Percentiles rank a stretch among this genome's conserved stretches.
phyloP scores from a whole-genome alignment of 2,329 filamentous ascomycete genomes.

The Arthrobotrys sphaeroides region DNA sequence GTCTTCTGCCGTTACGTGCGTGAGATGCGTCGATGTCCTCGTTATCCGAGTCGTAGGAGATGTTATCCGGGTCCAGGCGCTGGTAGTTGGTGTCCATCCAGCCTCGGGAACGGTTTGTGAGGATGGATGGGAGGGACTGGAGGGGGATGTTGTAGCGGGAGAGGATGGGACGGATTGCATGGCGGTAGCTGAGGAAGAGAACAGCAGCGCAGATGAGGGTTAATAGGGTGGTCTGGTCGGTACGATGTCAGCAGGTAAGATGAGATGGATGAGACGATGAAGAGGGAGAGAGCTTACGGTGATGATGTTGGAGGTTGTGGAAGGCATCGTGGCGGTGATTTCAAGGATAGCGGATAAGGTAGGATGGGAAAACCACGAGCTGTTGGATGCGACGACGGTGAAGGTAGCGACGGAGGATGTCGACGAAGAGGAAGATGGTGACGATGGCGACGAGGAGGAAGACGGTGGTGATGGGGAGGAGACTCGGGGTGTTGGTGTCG shows the following conservation, averaged over 20 bases:
- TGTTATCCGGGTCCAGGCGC: slow-evolving; percentile 37
- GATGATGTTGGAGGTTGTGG: slow-evolving; percentile 52
- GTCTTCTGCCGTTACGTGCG: background rate
- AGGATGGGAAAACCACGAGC: background rate
- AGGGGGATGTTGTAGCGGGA: slow-evolving; percentile 52
- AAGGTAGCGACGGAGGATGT: background rate
- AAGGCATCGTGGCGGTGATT: slow-evolving; percentile 28
- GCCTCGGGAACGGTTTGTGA: slow-evolving; percentile 45
- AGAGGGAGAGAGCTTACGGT: slow-evolving; percentile 34
- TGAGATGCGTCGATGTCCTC: slow-evolving; percentile 27
- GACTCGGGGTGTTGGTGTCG: background rate
- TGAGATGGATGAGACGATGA: background rate
- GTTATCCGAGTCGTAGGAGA: slow-evolving; percentile 45
- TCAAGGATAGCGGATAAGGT: background rate
- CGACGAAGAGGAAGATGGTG: background rate
- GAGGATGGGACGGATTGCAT: slow-evolving; percentile 50
- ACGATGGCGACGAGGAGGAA: background rate
- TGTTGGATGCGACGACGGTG: too few species aligned
- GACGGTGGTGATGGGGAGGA: background rate
- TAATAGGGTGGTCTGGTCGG: slow-evolving; percentile 47
- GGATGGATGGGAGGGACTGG: slow-evolving; percentile 48
- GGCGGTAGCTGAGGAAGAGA: slow-evolving; percentile 52
- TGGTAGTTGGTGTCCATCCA: slow-evolving; percentile 51
- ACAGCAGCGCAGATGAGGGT: slow-evolving; percentile 49
- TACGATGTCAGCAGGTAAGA: background rate